Base-by-base conservation (phyloP, 768 basidiomycete species). In the Floccularia luteovirens region DNA sequence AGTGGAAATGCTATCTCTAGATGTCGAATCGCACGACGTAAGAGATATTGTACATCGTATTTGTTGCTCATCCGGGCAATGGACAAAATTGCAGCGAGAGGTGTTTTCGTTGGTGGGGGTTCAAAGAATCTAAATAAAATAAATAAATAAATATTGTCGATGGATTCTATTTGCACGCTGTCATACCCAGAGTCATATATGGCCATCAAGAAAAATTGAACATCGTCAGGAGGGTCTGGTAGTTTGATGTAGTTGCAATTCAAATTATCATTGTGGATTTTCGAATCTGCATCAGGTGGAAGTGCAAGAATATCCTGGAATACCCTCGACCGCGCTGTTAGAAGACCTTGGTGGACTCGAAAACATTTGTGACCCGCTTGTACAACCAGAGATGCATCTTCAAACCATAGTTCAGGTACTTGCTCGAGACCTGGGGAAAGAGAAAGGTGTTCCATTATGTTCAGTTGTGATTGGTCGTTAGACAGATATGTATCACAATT, bases 371-470 rank as follows among this genome's bases (percentile, higher is more conserved):
- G 47, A 38, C 59, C 58, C 6, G 58, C 63, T 40, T 62, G 53
- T 11, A 69, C 53, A 16, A 67, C 60, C 37, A 69, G 51, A 38
- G 63, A 65, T 3, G 65, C 63, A 58, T 48, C 83, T 13, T 58
- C 54, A 37, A 57, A 66, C 61, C 60, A 67, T 20, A 62, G 46
- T 8, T 43, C 47, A 8, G 47, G 27, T 30, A 30, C 27, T 14
- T 30, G 27, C 27, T n/a, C n/a, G n/a, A n/a, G n/a, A n/a, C n/a
- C n/a, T n/a, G n/a, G n/a, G n/a, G n/a, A n/a, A n/a, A n/a, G n/a
- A n/a, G n/a, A n/a, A n/a, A n/a, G n/a, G n/a, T n/a, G n/a, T n/a
- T n/a, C n/a, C n/a, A n/a, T n/a, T n/a, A n/a, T n/a, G n/a, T n/a
- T n/a, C n/a, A n/a, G n/a, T n/a, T n/a, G n/a, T n/a, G n/a, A n/a